phyloP scores from a whole-genome alignment of 495 filamentous ascomycete genomes.

The Podospora tetraspora region DNA sequence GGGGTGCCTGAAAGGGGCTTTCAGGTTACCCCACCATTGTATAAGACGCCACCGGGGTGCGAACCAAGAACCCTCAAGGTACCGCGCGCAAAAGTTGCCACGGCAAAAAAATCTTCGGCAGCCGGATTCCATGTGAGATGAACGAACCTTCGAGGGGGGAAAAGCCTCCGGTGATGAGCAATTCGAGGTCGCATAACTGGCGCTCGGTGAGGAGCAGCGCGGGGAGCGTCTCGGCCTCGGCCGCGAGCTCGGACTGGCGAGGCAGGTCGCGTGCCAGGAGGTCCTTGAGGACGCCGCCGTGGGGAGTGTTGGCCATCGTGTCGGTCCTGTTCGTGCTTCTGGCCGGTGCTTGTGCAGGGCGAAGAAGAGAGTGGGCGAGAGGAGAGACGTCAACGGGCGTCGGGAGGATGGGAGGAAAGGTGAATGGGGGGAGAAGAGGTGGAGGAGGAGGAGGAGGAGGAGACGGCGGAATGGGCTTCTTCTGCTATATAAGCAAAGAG shows the following conservation, averaged over 20 bases:
- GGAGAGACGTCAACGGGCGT: not conserved
- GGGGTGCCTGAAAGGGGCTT: conserved; percentile 23
- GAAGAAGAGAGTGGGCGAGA: not conserved
- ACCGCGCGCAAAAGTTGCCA: not conserved
- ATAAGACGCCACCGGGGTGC: conserved; percentile 4
- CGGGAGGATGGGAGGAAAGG: not conserved
- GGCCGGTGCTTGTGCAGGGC: not conserved
- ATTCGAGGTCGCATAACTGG: conserved; percentile 93
- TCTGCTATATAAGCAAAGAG: not conserved
- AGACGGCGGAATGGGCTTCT: not conserved
- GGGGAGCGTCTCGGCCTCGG: conserved; percentile 80
- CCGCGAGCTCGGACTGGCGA: conserved; percentile 65
- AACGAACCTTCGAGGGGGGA: conserved; percentile 88
- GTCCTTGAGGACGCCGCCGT: conserved; percentile 97
- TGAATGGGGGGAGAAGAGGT: not conserved
- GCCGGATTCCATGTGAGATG: not conserved
- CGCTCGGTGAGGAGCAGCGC: conserved; percentile 83
- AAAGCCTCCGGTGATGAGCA: conserved; percentile 95
- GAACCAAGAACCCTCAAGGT: conserved; percentile 1
- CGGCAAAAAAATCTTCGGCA: not conserved
- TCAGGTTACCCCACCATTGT: conserved; percentile 23
- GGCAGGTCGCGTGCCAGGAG: conserved; percentile 84
- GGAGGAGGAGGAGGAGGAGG: not conserved
- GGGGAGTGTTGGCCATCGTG: conserved; percentile 67
- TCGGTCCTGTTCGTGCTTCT: not conserved